Base-by-base conservation (phyloP, 148 eudicot species). In the Silene latifolia region DNA sequence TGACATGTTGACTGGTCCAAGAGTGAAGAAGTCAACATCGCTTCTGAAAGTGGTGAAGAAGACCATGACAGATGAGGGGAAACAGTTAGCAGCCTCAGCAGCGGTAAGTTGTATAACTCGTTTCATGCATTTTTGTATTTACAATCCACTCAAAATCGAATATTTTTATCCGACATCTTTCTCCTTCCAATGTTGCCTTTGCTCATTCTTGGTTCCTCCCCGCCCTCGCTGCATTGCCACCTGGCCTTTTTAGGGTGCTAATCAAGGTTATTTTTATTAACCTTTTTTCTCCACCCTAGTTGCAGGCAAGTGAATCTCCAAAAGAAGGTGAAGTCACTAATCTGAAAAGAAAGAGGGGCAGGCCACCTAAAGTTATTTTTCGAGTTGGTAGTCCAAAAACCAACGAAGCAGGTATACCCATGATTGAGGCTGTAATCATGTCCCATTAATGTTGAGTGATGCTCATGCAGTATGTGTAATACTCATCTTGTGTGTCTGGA, bases 261-360 rank as follows among this genome's bases (percentile, higher is more conserved):
- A 57, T 35, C n/a, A 8, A 6, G 56, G 35, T 10, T 47, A 19
- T 75, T 8, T 35, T 54, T 57, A 14, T 56, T 69, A 14, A 47
- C 18, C 51, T 63, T 42, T 66, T 66, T 32, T 19, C 35, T 14
- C 0, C 57, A 47, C 48, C 32, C 39, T 35, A 24, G 66, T 23
- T 79, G 14, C 78, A 86, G 89, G 83, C 73, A 63, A 76, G 42
- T 78, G 82, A 64, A 69, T 82, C 76, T 20, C 80, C 76, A 57
- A 82, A 82, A 66, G 74, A 63, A 63, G 84, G 66, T 32, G 79
- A 68, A 70, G 71, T 61, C 21, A 74, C 68, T 72, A 80, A 69
- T 75, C 81, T 63, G 62, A 89, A 79, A 77, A 87, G 85, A 74
- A 87, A 78, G 84, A 87, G 93, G 77, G 92, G 96, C 71, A 83